Conservation (phyloP, 208 protist species). For the Leishmania tropica region DNA sequence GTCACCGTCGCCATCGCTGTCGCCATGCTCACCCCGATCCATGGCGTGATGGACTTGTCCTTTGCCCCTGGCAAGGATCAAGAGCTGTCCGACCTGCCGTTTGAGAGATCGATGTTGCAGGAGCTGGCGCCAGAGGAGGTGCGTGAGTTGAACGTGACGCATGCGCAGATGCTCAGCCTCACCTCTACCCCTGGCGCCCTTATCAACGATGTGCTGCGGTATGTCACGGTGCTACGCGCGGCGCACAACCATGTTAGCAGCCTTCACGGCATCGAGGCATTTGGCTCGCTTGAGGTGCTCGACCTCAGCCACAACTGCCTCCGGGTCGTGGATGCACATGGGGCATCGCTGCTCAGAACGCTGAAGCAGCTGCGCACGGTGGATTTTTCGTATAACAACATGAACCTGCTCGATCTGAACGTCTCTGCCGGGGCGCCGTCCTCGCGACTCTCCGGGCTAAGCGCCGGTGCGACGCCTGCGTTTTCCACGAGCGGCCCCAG, state of each 20-base stretch:
- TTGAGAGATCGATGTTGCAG: slow-evolving; percentile 7
- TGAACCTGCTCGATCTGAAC: slow-evolving; percentile 63
- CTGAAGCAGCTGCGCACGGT: slow-evolving; percentile 49
- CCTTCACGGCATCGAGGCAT: slow-evolving; percentile 67
- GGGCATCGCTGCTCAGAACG: slow-evolving; percentile 46
- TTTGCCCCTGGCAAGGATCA: slow-evolving; percentile 25
- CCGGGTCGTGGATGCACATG: slow-evolving; percentile 61
- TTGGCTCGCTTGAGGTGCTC: slow-evolving; percentile 68
- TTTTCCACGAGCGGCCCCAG: background rate
- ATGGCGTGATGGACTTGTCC: slow-evolving; percentile 34
- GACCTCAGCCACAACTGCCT: slow-evolving; percentile 79
- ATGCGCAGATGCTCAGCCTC: slow-evolving; percentile 42
- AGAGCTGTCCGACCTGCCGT: slow-evolving; percentile 35
- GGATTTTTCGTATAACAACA: slow-evolving; percentile 74
- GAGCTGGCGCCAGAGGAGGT: slow-evolving; percentile 19
- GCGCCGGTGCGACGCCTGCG: background rate
- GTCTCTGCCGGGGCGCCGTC: slow-evolving; percentile 19
- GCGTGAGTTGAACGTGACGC: slow-evolving; percentile 28
- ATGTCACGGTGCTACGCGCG: slow-evolving; percentile 67
- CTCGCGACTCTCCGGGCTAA: slow-evolving; percentile 3
- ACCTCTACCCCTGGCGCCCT: slow-evolving; percentile 24
- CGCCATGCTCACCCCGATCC: background rate
- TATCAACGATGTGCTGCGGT: slow-evolving; percentile 34
- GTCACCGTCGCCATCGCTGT: background rate
- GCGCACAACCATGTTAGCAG: slow-evolving; percentile 65